These are phyloP conservation scores for Cymodocea nodosa DNA, from an alignment of 116 monocot genomes.

Conservation along the genomic window DNA sequence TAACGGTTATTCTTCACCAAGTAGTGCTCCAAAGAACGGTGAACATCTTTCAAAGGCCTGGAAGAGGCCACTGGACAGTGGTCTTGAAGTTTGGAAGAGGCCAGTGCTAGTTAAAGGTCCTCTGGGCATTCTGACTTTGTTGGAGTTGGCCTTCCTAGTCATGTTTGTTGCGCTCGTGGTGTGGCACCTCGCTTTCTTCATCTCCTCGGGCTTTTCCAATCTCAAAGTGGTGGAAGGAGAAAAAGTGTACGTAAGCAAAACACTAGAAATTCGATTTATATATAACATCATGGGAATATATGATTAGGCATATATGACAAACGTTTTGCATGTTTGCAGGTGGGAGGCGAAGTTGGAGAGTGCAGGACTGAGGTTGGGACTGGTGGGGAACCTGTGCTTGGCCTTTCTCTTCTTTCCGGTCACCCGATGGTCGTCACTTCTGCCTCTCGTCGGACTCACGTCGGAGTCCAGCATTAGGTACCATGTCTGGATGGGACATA, in stretches of 20 bases:
- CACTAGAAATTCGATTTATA: background rate
- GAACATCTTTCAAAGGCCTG: slow-evolving; percentile 13
- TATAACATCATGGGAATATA: too few species aligned
- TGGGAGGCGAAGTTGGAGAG: slow-evolving; percentile 28
- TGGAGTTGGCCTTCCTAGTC: slow-evolving; percentile 35
- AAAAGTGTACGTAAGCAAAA: slow-evolving; percentile 11
- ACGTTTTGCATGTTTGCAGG: slow-evolving; percentile 4
- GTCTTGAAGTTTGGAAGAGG: slow-evolving; percentile 40
- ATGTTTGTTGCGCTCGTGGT: slow-evolving; percentile 45
- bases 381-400: slow-evolving; percentile 39
- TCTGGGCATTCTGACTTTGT: slow-evolving; percentile 41
- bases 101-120: slow-evolving; percentile 55
- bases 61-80: slow-evolving; percentile 54
- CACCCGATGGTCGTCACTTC: slow-evolving; percentile 46
- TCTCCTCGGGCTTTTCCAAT: slow-evolving; percentile 5
- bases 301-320: too few species aligned
- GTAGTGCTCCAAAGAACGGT: slow-evolving; percentile 2
- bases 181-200: slow-evolving; percentile 36
- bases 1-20: too few species aligned
- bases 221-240: slow-evolving; percentile 5
- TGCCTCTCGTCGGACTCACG: slow-evolving; percentile 63
- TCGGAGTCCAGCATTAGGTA: slow-evolving; percentile 72
- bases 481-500: slow-evolving; percentile 83
- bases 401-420: slow-evolving; percentile 88
- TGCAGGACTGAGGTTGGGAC: slow-evolving; percentile 26